Base-by-base conservation (phyloP, 1,139 yeast genomes). In the Pichia sp. region DNA sequence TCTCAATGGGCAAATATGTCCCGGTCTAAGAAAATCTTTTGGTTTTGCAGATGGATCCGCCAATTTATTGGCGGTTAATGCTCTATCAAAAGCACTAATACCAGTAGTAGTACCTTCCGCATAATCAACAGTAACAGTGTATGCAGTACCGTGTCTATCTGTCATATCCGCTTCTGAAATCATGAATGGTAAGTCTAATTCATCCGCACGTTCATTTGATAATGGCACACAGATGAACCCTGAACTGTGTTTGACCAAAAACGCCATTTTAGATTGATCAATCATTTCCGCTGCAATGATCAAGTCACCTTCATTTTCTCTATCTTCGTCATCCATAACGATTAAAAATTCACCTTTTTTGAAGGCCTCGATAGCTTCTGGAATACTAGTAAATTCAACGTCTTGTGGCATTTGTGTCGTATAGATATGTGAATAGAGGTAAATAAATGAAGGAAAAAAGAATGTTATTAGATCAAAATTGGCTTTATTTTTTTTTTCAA, bases 301-400 rank as follows among this genome's bases (percentile, higher is more conserved):
- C 61, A 94, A 73, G 63, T 94, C 99, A 42, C 98, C 98, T 69
- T 94, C 99, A 63, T 94, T 94, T 65, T 94, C 99, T 57, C 98
- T 81, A 59, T 76, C 76, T 63, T 87, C 97, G 60, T 92, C 96
- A 64, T 94, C 98, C 84, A 94, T 85, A 31, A 94, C 98, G 44
- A 94, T 77, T 44, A 94, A 71, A 58, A 92, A 90, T 64, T 88
- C 92, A 44, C 97, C 97, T 48, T 81, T 75, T 59, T 79, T 79
- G 69, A 81, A 85, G 3, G 88, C 94, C 56, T 80, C 81, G 31
- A 88, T 65, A 34, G 95, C 96, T 47, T 83, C 83, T 43, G 81
- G 76, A 43, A 85, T 79, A 29, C 81, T 67, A 27, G 77, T 68
- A 59, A 84, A 82, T 29, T 47, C 44, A 29, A 44, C 41, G 11